Conservation (phyloP, 805 yeast genomes). For the Pichia membranifaciens region DNA sequence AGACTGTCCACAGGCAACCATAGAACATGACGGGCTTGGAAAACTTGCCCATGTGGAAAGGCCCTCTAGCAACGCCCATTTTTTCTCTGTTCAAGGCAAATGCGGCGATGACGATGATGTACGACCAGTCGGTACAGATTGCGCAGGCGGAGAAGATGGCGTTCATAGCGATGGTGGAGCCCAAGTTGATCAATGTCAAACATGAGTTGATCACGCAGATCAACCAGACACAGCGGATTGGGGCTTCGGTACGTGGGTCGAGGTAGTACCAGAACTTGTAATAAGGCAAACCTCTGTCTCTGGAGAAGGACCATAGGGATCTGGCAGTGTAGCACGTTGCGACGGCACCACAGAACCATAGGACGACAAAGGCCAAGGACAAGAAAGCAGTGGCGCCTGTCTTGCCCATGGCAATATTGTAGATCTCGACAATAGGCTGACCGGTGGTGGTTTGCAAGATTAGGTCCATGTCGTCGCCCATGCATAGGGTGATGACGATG, state of each 20-base stretch:
- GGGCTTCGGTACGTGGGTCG: slow-evolving; percentile 35
- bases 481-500: slow-evolving; percentile 41
- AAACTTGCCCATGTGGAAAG: slow-evolving; percentile 40
- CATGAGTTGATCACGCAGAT: slow-evolving; percentile 37
- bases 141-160: slow-evolving; percentile 52
- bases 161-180: slow-evolving; percentile 41
- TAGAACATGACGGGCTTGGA: slow-evolving; percentile 37
- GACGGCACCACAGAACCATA: slow-evolving; percentile 50
- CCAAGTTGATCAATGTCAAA: slow-evolving; percentile 39
- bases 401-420: slow-evolving; percentile 46
- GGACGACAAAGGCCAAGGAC: slow-evolving; percentile 42
- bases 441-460: slow-evolving; percentile 36
- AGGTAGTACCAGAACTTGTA: slow-evolving; percentile 38
- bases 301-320: slow-evolving; percentile 51
- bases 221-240: slow-evolving; percentile 41
- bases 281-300: slow-evolving; percentile 50
- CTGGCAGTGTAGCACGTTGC: slow-evolving; percentile 45
- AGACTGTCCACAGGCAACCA: slow-evolving; percentile 41
- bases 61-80: slow-evolving; percentile 43
- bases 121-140: slow-evolving; percentile 45
- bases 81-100: slow-evolving; percentile 41
- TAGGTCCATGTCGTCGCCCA: slow-evolving; percentile 35
- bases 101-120: slow-evolving; percentile 40
- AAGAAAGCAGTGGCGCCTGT: slow-evolving; percentile 47
- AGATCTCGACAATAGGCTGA: slow-evolving; percentile 49